Evolutionary conservation across 495 filamentous ascomycete genomes (phyloP).

Genomic region (Symbiotaphrina buchneri): DNA sequence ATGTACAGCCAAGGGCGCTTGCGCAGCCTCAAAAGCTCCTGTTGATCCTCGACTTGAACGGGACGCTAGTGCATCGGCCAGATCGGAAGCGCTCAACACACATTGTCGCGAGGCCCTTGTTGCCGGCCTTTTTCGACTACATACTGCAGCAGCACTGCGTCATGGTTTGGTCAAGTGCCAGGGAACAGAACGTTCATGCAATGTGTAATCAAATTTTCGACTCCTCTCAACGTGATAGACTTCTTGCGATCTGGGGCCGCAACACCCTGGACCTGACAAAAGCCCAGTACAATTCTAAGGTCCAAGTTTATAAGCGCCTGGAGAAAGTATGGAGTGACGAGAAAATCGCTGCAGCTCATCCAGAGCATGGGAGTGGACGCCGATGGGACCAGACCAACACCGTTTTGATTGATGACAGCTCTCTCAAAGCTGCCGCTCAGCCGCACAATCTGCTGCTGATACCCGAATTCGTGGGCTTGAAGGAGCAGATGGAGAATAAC

Average conservation of each 20-base stretch:
- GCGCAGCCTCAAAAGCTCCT: constrained; percentile 29
- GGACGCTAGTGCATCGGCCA: constrained; percentile 60
- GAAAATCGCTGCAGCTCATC: constrained; percentile 27
- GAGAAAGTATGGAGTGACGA: constrained; percentile 41
- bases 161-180: constrained; percentile 82
- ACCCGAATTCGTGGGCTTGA: constrained; percentile 38
- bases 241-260: constrained; percentile 61
- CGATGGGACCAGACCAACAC: constrained; percentile 72
- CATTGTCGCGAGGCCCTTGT: constrained; percentile 37
- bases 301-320: constrained; percentile 77
- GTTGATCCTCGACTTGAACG: constrained; percentile 80
- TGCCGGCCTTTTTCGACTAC: constrained; percentile 41
- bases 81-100: constrained; percentile 18
- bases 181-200: constrained; percentile 36
- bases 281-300: constrained; percentile 39
- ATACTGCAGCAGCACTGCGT: constrained; percentile 45
- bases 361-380: constrained; percentile 7
- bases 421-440: constrained; percentile 55
- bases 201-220: constrained; percentile 34
- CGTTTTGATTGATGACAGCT: constrained; percentile 67
- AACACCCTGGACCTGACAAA: constrained; percentile 46
- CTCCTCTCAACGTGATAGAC: constrained; percentile 12
- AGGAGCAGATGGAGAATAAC: constrained; percentile 9
- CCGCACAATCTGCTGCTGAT: constrained; percentile 67
- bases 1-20: constrained; percentile 10